Percentiles rank a stretch among this genome's conserved stretches.
phyloP scores from a whole-genome alignment of 805 yeast species.

The Saccharomycopsis capsularis region DNA sequence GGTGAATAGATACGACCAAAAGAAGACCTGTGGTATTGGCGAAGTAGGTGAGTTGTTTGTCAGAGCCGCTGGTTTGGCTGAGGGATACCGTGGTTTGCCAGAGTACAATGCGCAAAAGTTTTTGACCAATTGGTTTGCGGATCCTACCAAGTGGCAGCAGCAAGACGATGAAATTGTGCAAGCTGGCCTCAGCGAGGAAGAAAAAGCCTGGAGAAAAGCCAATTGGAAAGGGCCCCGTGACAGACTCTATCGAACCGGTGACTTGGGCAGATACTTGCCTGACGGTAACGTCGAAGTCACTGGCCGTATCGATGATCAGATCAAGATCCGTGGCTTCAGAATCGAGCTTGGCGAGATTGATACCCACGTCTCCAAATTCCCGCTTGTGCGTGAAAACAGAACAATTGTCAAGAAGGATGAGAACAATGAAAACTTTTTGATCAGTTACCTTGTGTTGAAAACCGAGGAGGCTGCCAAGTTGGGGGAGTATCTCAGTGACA shows the following conservation, averaged over 20 bases:
- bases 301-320: conserved; percentile 99
- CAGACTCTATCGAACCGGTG: conserved; percentile 94
- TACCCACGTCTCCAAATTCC: conserved; percentile 92
- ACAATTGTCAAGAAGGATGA: conserved; percentile 89
- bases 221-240: conserved; percentile 93
- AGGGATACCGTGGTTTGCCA: conserved; percentile 89
- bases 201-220: conserved; percentile 62
- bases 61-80: conserved; percentile 96
- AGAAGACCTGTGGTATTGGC: conserved; percentile 95
- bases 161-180: not conserved
- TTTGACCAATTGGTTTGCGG: conserved; percentile 84
- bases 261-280: conserved; percentile 91
- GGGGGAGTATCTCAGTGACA: conserved; percentile 25
- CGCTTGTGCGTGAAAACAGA: conserved; percentile 83
- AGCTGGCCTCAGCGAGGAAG: conserved; percentile 6
- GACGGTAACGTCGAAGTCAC: conserved; percentile 98
- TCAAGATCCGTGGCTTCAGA: conserved; percentile 96
- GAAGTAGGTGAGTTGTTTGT: conserved; percentile 98
- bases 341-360: conserved; percentile 98
- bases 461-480: conserved; percentile 38
- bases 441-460: conserved; percentile 88
- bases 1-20: conserved; percentile 81
- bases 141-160: conserved; percentile 31
- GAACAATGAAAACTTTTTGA: conserved; percentile 85
- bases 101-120: conserved; percentile 85